Evolutionary conservation across 1,284 basidiomycete genomes (phyloP).

Genomic region (Pisolithus thermaeus): DNA sequence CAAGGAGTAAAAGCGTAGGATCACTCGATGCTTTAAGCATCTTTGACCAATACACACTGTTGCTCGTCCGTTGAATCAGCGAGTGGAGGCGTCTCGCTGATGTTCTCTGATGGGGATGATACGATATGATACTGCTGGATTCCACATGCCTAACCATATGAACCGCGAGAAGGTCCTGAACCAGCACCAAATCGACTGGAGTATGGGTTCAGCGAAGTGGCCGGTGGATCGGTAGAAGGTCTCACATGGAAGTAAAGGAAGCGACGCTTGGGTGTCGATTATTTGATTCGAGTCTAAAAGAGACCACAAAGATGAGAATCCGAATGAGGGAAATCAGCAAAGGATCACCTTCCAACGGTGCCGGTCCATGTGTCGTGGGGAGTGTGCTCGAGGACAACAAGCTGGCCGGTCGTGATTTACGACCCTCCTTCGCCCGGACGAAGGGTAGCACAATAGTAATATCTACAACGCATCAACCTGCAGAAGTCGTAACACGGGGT

Average conservation of each 20-base stretch:
- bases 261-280: constrained; percentile 28
- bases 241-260: constrained; percentile 20
- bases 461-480: constrained; percentile 29
- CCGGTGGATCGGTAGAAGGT: neutral
- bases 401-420: neutral
- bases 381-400: neutral
- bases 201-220: neutral
- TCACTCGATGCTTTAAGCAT: constrained; percentile 40
- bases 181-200: constrained; percentile 27
- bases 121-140: constrained; percentile 44
- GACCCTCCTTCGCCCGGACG: constrained; percentile 24
- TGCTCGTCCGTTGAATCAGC: constrained; percentile 39
- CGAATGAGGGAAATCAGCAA: neutral
- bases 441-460: constrained; percentile 49
- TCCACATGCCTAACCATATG: constrained; percentile 40
- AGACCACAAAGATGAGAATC: constrained; percentile 4
- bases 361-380: neutral
- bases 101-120: constrained; percentile 31
- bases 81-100: constrained; percentile 35
- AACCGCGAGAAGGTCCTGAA: constrained; percentile 43
- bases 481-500: neutral
- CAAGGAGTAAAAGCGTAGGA: constrained; percentile 46
- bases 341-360: constrained; percentile 7
- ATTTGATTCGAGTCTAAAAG: constrained; percentile 11
- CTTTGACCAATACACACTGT: constrained; percentile 50